Evolutionary conservation across 805 yeast species (phyloP).

Genomic region (Suhomyces emberorum): DNA sequence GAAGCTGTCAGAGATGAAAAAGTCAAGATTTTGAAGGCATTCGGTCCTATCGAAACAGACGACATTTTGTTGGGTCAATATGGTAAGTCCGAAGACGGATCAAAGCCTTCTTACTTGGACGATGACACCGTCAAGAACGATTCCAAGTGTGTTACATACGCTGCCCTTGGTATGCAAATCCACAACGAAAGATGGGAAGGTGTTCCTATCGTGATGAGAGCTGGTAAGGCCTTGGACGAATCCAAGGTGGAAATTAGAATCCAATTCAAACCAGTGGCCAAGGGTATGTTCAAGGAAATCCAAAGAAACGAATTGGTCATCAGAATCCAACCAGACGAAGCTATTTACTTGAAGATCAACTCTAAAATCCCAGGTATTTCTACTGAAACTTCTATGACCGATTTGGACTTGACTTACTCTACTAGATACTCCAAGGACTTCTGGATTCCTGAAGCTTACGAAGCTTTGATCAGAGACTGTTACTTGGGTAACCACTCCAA

Average conservation of each 20-base stretch:
- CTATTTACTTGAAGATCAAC: conserved; percentile 89
- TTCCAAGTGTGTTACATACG: conserved; percentile 89
- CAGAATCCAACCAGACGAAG: conserved; percentile 92
- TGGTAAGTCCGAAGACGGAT: conserved; percentile 76
- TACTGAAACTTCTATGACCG: conserved; percentile 78
- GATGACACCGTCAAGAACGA: conserved; percentile 82
- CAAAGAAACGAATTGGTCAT: conserved; percentile 92
- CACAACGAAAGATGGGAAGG: conserved; percentile 98
- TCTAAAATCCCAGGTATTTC: conserved; percentile 91
- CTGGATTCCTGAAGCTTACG: conserved; percentile 98
- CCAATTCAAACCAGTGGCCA: conserved; percentile 83
- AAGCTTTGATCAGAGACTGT: conserved; percentile 89
- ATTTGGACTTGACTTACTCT: conserved; percentile 83
- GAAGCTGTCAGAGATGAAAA: conserved; percentile 96
- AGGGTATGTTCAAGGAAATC: conserved; percentile 76
- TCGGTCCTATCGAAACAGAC: conserved; percentile 60
- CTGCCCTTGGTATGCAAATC: conserved; percentile 76
- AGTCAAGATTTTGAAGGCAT: conserved; percentile 84
- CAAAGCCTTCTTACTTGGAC: conserved; percentile 86
- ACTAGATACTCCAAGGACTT: conserved; percentile 74
- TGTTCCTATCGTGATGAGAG: conserved; percentile 92
- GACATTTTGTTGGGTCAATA: conserved; percentile 88
- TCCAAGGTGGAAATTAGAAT: conserved; percentile 93
- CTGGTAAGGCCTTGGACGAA: conserved; percentile 95
- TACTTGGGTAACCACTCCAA: conserved; percentile 91